Evolutionary conservation across 345 rosid species (phyloP), one percentile per base, ranked within the genome.

Genomic region (Pistacia atlantica): DNA sequence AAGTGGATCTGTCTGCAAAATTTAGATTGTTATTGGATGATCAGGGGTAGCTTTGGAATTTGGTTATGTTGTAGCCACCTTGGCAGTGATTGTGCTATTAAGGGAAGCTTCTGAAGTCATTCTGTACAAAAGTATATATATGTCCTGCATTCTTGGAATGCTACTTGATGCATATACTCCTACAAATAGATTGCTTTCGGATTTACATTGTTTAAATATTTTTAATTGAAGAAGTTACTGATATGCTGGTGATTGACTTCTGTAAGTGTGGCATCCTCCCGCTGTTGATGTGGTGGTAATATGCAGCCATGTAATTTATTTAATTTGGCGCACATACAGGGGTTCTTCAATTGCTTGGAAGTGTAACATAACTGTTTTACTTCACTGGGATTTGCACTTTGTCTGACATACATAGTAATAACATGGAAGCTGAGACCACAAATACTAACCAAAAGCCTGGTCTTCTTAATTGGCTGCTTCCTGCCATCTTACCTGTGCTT

Each of bases 361-460:
- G 77, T 71, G 48, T 61, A 71, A 38, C 72, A 77, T 72, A 69
- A 74, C 54, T 57, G 57, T 54, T 58, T 35, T 60, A 69, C 69
- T 45, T 57, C 72, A 13, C 45, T 31, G 52, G 69, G 57, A 65
- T 64, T 62, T 56, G 22, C 17, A 78, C 42, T 72, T 78, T 65
- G 48, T 54, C 69, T 72, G 55, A 61, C 33, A 49, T 72, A 71
- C 78, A 48, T 68, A 69, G 78, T 75, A 8, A 71, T 75, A 86
- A 80, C 75, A 97, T 97, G 99, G 99, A 92, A 76, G 84, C 85
- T 68, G 92, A 89, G 76, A 73, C 59, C 63, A 80, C 64, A 76
- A 84, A 57, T 80, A 68, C 76, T 75, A 84, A 83, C 77, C 78
- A 83, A 77, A 83, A 58, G 67, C 79, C 79, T 8, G 83, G 85